Evolutionary conservation across 495 filamentous ascomycete species (phyloP), one percentile per base, ranked within the genome.

Genomic region (Penicillium alfredii): DNA sequence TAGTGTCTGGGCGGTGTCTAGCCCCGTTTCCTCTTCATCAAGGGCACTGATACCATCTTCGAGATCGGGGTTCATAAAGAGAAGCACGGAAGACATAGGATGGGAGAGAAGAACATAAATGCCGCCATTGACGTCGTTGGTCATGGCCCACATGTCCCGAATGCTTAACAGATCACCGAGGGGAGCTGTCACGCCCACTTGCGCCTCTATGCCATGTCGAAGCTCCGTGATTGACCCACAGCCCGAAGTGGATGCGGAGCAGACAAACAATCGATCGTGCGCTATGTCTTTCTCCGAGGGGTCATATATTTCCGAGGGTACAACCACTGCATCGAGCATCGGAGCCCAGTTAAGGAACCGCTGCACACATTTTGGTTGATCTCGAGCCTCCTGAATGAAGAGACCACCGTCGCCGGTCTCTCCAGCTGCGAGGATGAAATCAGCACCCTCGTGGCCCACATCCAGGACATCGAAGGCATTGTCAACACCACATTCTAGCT

Each of bases 261-360:
- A 66, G 25, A 60, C 54, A 49, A 69, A 71, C 2, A 69, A 17
- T 5, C 64, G 54, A 44, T 63, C 56, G 6, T 45, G 44, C 4
- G 42, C 24, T 25, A 61, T 41, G 12, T 55, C 48, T 12, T 45
- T 38, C 16, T 34, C 45, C 11, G 44, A n/a, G 10, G 47, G 30
- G 8, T 25, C 46, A 17, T 47, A 49, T 7, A 42, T 20, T 8
- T 49, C 38, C 16, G 51, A 60, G 30, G 42, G 48, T 24, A 76
- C 68, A 19, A 76, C 64, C 13, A 76, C 68, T 21, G 85, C 75
- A 55, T 96, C 88, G 12, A 77, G 73, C 14, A 81, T 72, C 1
- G 92, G 88, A 0, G 86, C 76, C 89, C 88, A 95, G 51, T 88
- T 95, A 19, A 80, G 72, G 27, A 86, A 76, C n/a, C 66, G 68